phyloP scores from a whole-genome alignment of 768 basidiomycete genomes.

The Serendipita sp. region DNA sequence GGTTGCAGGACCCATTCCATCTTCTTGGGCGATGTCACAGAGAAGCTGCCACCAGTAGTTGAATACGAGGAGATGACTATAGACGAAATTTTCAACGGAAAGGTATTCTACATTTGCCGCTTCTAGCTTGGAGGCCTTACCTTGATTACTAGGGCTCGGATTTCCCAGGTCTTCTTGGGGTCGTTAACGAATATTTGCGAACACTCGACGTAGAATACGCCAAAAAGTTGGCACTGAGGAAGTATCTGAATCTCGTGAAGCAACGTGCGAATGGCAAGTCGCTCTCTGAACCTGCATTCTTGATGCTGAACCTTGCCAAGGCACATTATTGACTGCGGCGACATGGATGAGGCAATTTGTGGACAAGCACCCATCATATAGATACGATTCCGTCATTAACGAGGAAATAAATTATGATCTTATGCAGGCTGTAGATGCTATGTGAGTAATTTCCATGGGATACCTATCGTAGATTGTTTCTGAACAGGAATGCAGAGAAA shows the following conservation, averaged over 20 bases:
- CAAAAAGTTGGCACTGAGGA: slow-evolving; percentile 44
- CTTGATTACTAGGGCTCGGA: slow-evolving; percentile 27
- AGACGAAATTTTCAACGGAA: slow-evolving; percentile 88
- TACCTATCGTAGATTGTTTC: background rate
- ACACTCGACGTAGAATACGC: slow-evolving; percentile 59
- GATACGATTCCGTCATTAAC: slow-evolving; percentile 79
- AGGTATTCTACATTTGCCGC: slow-evolving; percentile 28
- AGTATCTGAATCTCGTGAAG: slow-evolving; percentile 67
- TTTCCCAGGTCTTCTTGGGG: slow-evolving; percentile 67
- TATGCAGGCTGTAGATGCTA: slow-evolving; percentile 72
- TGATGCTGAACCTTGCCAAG: slow-evolving; percentile 23
- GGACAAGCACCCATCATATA: slow-evolving; percentile 77
- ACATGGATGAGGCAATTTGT: slow-evolving; percentile 91
- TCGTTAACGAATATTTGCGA: slow-evolving; percentile 72
- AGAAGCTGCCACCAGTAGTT: slow-evolving; percentile 37
- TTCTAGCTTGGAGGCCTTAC: slow-evolving; percentile 8
- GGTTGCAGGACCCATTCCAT: background rate
- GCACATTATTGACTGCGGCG: slow-evolving; percentile 68
- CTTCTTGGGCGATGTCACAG: background rate
- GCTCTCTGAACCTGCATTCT: background rate
- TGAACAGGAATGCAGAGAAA: slow-evolving; percentile 33
- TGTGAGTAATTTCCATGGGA: slow-evolving; percentile 37
- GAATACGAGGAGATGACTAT: slow-evolving; percentile 90
- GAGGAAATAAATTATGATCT: slow-evolving; percentile 92
- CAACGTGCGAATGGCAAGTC: slow-evolving; percentile 60